phyloP scores from a whole-genome alignment of 1,139 yeast species.

The Lodderomyces beijingensis region DNA sequence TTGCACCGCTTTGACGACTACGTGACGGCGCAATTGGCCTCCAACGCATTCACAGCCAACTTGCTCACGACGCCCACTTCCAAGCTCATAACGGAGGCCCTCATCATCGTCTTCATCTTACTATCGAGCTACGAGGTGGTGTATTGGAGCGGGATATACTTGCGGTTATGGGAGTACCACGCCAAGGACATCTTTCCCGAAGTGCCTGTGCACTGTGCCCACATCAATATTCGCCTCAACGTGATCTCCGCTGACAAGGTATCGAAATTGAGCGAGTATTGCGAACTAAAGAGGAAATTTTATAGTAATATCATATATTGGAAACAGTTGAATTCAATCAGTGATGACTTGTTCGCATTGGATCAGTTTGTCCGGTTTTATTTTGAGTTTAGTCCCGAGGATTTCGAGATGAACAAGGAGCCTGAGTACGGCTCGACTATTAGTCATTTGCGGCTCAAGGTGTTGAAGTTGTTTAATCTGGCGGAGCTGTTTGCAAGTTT shows the following conservation, averaged over 20 bases:
- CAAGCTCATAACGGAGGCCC: conserved; percentile 37
- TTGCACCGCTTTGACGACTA: conserved; percentile 13
- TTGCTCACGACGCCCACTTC: conserved; percentile 28
- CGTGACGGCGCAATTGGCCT: conserved; percentile 12
- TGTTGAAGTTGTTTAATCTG: conserved; percentile 48
- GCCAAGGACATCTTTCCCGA: conserved; percentile 65
- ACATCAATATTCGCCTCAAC: conserved; percentile 54
- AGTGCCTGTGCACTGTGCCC: conserved; percentile 76
- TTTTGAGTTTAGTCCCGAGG: conserved; percentile 79
- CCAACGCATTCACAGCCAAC: conserved; percentile 24
- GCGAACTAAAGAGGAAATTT: conserved; percentile 23
- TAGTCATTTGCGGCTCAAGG: conserved; percentile 52
- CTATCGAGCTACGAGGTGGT: conserved; percentile 41
- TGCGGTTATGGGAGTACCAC: conserved; percentile 54
- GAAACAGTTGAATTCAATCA: conserved; percentile 26
- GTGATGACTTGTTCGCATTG: conserved; percentile 19
- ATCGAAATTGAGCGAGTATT: conserved; percentile 23
- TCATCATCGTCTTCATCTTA: conserved; percentile 30
- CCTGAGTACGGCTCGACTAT: conserved; percentile 72
- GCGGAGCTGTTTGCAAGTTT: conserved; percentile 40
- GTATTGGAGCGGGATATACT: conserved; percentile 46
- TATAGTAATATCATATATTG: conserved; percentile 23
- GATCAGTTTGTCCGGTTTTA: conserved; percentile 52
- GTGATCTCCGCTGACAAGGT: conserved; percentile 22
- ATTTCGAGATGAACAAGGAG: conserved; percentile 52